Evolutionary conservation across 176 grass and related monocot species (phyloP).

Genomic region (Typha latifolia): DNA sequence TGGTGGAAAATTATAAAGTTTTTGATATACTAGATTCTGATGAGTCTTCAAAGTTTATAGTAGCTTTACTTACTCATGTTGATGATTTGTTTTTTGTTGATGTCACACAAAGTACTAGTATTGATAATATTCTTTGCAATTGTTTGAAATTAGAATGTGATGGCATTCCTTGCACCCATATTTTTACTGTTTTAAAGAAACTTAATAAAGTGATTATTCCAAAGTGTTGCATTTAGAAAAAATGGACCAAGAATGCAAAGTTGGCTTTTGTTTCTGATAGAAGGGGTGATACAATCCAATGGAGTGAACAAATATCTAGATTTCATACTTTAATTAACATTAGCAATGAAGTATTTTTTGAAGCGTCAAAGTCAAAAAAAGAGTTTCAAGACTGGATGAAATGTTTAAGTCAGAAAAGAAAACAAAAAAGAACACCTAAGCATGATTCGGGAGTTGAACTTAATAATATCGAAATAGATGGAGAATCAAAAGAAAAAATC

Average conservation of each 20-base stretch:
- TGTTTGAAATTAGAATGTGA: background rate
- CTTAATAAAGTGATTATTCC: background rate
- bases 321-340: background rate
- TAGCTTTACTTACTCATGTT: background rate
- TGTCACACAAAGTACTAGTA: background rate
- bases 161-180: background rate
- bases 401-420: background rate
- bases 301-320: background rate
- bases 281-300: background rate
- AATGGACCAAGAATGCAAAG: no score
- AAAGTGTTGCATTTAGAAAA: background rate
- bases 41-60: no score
- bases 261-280: background rate
- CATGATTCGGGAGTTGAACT: no score
- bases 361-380: background rate
- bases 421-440: background rate
- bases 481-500: no score
- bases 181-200: background rate
- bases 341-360: background rate
- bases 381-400: background rate
- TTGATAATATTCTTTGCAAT: background rate
- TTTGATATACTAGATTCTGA: background rate
- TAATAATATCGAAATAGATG: no score
- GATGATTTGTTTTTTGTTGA: background rate
- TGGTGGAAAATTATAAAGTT: constrained; percentile 7